Conservation (phyloP, 371 early-diverging fungal species). For the Mucor circinelloides region DNA sequence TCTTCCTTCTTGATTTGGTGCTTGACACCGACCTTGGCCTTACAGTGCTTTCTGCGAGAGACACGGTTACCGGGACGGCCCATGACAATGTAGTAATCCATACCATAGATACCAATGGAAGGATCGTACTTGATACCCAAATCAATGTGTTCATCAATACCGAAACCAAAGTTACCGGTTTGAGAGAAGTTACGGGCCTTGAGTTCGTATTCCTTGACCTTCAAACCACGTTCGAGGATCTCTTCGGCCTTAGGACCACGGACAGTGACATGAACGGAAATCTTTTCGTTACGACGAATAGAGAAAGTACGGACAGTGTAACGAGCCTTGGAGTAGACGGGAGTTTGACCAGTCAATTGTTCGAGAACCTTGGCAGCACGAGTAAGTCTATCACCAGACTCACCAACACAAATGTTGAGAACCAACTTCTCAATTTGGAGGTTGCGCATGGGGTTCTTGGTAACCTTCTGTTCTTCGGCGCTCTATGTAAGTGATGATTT, state of each 20-base stretch:
- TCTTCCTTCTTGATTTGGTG: conserved; percentile 95
- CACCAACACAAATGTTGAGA: conserved; percentile 99
- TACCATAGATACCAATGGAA: conserved; percentile 97
- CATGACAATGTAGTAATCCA: conserved; percentile 99
- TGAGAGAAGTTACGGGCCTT: conserved; percentile 94
- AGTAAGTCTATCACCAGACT: conserved; percentile 99
- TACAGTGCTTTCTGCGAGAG: conserved; percentile 93
- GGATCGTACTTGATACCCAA: conserved; percentile 99
- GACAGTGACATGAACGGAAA: conserved; percentile 98
- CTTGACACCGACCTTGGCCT: conserved; percentile 85
- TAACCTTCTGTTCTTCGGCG: conserved; percentile 62
- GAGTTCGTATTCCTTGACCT: conserved; percentile 99
- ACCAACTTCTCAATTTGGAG: conserved; percentile 99
- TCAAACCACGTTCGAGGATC: conserved; percentile 98
- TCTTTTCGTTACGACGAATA: conserved; percentile 99
- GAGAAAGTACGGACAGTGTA: conserved; percentile 99
- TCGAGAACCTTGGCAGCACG: conserved; percentile 99
- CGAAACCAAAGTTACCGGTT: conserved; percentile 99
- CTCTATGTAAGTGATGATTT: conserved; percentile 44
- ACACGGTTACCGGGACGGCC: conserved; percentile 98
- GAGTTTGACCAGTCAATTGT: conserved; percentile 99
- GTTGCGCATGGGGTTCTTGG: conserved; percentile 94
- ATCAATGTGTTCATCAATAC: conserved; percentile 99
- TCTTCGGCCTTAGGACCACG: conserved; percentile 88
- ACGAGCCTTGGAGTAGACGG: conserved; percentile 99